Evolutionary conservation across 345 rosid genomes (phyloP).

Genomic region (Gossypium anomalum): DNA sequence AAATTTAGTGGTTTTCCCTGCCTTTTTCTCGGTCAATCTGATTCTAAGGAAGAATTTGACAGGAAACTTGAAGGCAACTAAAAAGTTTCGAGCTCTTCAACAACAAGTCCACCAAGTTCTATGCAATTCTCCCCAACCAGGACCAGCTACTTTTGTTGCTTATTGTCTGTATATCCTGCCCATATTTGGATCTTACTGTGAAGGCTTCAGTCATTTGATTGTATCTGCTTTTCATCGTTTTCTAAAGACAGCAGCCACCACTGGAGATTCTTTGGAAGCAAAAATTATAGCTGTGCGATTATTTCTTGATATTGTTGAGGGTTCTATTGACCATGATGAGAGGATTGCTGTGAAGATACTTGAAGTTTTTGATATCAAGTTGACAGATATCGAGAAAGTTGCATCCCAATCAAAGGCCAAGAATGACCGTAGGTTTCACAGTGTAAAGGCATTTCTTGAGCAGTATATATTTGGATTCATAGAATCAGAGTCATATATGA

Average conservation of each 20-base stretch:
- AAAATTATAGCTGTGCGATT: conserved; percentile 59
- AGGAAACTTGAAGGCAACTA: conserved; percentile 72
- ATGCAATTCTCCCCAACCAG: conserved; percentile 65
- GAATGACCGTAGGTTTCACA: conserved; percentile 24
- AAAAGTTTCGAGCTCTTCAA: conserved; percentile 73
- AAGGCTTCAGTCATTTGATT: conserved; percentile 91
- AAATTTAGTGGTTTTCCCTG: neutral
- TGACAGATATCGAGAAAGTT: conserved; percentile 51
- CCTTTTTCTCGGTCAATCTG: neutral
- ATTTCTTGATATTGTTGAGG: conserved; percentile 49
- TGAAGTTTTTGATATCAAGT: conserved; percentile 52
- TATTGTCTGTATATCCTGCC: conserved; percentile 72
- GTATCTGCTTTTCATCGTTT: conserved; percentile 69
- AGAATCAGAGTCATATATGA: conserved; percentile 60
- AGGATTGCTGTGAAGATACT: conserved; percentile 53
- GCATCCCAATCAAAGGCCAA: conserved; percentile 30
- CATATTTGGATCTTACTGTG: conserved; percentile 53
- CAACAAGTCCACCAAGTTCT: conserved; percentile 57
- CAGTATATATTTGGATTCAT: conserved; percentile 49
- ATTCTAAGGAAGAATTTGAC: conserved; percentile 6
- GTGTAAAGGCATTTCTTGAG: conserved; percentile 48
- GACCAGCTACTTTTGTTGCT: conserved; percentile 58
- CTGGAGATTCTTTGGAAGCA: conserved; percentile 42
- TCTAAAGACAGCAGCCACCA: conserved; percentile 32
- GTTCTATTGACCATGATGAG: conserved; percentile 52